Percentiles rank a stretch among this genome's conserved stretches.
These are phyloP conservation scores for Inga oerstediana DNA, from an alignment of 306 rosid species.

Conservation along the genomic window DNA sequence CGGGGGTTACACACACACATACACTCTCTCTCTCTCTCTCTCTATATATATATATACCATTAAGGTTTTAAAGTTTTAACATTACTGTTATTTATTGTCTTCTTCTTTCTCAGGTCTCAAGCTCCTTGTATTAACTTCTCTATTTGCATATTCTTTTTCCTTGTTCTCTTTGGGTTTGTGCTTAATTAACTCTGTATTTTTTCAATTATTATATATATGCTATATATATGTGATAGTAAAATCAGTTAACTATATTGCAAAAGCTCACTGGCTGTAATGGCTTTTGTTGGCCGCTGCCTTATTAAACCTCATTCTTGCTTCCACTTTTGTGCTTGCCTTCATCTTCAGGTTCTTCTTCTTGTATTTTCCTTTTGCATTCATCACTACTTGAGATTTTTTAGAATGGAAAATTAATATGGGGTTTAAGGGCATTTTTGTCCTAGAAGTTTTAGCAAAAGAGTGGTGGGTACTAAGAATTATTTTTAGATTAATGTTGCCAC, in stretches of 20 bases:
- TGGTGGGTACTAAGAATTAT: too few species aligned
- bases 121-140: slow-evolving; percentile 37
- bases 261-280: slow-evolving; percentile 27
- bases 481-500: too few species aligned
- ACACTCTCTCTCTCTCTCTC: background rate
- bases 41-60: too few species aligned
- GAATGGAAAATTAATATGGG: too few species aligned
- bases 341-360: slow-evolving; percentile 43
- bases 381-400: too few species aligned
- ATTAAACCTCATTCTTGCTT: slow-evolving; percentile 58
- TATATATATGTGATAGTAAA: background rate
- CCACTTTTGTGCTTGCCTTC: slow-evolving; percentile 58
- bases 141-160: slow-evolving; percentile 39
- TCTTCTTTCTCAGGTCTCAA: slow-evolving; percentile 33
- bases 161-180: slow-evolving; percentile 34
- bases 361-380: too few species aligned
- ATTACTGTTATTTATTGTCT: background rate
- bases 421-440: too few species aligned
- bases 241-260: slow-evolving; percentile 22
- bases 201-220: too few species aligned
- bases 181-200: background rate
- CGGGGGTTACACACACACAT: too few species aligned
- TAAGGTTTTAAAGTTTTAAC: too few species aligned
- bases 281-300: slow-evolving; percentile 49
- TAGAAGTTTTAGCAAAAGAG: too few species aligned